phyloP scores from a whole-genome alignment of 2,329 filamentous ascomycete species.

The Remersonia thermophila region DNA sequence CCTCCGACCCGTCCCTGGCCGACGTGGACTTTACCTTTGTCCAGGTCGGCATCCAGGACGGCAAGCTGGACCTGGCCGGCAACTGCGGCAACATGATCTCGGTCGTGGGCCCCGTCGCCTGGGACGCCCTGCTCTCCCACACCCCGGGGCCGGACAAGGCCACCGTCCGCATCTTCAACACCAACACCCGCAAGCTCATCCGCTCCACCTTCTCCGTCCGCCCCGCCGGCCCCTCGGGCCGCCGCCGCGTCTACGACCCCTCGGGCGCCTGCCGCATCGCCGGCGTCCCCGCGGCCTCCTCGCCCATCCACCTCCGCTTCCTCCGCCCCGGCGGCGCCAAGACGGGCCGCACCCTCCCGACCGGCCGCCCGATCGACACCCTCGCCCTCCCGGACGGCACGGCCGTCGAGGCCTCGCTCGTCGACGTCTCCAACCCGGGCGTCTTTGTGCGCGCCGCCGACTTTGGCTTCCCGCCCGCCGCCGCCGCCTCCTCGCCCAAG shows the following conservation, averaged over 20 bases:
- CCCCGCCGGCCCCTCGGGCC: slow-evolving; percentile 20
- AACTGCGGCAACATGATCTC: slow-evolving; percentile 69
- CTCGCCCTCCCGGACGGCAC: slow-evolving; percentile 20
- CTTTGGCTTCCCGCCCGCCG: slow-evolving; percentile 17
- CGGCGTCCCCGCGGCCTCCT: slow-evolving; percentile 27
- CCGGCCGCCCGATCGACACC: slow-evolving; percentile 24
- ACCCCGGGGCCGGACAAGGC: slow-evolving; percentile 14
- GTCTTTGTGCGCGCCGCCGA: slow-evolving; percentile 27
- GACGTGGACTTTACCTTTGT: slow-evolving; percentile 50
- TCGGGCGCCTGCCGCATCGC: slow-evolving; percentile 27
- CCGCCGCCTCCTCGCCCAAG: background rate
- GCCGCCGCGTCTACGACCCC: slow-evolving; percentile 14
- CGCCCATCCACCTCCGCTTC: slow-evolving; percentile 27
- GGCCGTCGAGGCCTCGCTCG: slow-evolving; percentile 23
- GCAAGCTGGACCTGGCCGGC: slow-evolving; percentile 50
- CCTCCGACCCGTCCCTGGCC: slow-evolving; percentile 6
- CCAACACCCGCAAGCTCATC: slow-evolving; percentile 52
- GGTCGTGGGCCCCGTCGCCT: slow-evolving; percentile 52
- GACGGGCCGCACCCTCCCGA: slow-evolving; percentile 29
- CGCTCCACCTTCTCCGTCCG: slow-evolving; percentile 25
- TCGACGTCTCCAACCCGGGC: slow-evolving; percentile 31
- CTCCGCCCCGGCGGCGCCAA: slow-evolving; percentile 28
- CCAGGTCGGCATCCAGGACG: slow-evolving; percentile 51
- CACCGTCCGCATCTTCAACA: slow-evolving; percentile 53
- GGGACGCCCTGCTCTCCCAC: slow-evolving; percentile 38